phyloP scores from a whole-genome alignment of 495 filamentous ascomycete genomes.

The Penicillium longicatenatum region DNA sequence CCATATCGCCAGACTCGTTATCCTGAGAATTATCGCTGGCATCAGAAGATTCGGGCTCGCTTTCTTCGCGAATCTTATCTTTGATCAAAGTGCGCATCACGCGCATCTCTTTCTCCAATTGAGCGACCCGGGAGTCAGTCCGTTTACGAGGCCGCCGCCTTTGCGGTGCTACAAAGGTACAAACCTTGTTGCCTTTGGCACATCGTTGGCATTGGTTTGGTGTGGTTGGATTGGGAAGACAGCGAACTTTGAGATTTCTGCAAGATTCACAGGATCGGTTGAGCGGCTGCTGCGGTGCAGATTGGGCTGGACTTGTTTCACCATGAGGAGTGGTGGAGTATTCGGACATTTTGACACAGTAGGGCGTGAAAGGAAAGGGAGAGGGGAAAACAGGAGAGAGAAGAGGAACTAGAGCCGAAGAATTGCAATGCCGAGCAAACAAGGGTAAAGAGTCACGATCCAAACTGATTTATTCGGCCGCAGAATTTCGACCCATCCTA shows the following conservation, averaged over 20 bases:
- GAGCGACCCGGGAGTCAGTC: conserved; percentile 80
- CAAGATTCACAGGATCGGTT: conserved; percentile 85
- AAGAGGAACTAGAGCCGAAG: neutral
- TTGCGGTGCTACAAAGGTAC: conserved; percentile 76
- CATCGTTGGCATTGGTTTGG: conserved; percentile 73
- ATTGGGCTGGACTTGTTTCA: conserved; percentile 23
- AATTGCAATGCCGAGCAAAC: neutral
- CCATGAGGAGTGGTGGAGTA: conserved; percentile 39
- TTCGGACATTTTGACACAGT: conserved; percentile 35
- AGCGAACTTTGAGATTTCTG: conserved; percentile 80
- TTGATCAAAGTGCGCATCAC: conserved; percentile 52
- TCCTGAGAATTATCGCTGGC: conserved; percentile 31
- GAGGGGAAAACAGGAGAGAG: neutral
- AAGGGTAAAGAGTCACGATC: neutral
- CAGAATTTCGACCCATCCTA: conserved; percentile 24
- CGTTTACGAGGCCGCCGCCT: conserved; percentile 79
- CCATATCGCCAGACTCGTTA: conserved; percentile 24
- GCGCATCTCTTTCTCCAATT: conserved; percentile 88
- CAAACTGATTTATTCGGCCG: conserved; percentile 11
- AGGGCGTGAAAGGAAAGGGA: neutral
- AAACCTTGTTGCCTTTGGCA: conserved; percentile 71
- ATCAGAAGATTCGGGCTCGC: conserved; percentile 32
- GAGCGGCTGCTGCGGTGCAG: conserved; percentile 33
- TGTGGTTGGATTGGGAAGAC: conserved; percentile 67
- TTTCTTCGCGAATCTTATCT: conserved; percentile 37